Base-by-base conservation (phyloP, 768 basidiomycete genomes). In the Phaffia tasmanica region DNA sequence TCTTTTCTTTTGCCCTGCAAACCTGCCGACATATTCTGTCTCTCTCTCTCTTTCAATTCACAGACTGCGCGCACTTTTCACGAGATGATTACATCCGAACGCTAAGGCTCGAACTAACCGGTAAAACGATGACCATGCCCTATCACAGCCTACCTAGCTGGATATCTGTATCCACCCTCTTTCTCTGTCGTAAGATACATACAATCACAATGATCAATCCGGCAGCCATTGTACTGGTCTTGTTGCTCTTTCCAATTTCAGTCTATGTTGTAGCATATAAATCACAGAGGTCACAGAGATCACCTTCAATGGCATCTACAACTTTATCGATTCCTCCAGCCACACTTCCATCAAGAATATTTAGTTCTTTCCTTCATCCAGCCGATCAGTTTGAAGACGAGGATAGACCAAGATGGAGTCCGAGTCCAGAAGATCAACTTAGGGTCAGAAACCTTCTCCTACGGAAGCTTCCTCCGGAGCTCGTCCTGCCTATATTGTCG, bases 341-440 rank as follows among this genome's bases (percentile, higher is more conserved):
- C 6, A 49, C n/a, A 46, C 59, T 23, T 49, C 59, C 47, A 29
- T 46, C 59, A 23, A 61, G 46, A 29, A 29, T 18, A 42, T 48
- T 29, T 42, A 27, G 4, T 3, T 61, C 59, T 27, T 42, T 46
- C 21, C 46, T 49, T 27, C 59, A 48, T n/a, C 59, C 25, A 0
- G 46, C 59, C 8, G 59, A 61, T 49, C 59, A 46, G n/a, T 61
- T 61, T 27, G 59, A 49, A 18, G 59, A 61, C 46, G 59, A 14
- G 14, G 46, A 25, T 46, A 27, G 35, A n/a, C 25, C 25, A n/a
- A 29, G 9, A 3, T 61, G 59, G 59, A 11, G 11, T 7, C 59
- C 59, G 46, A 48, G 19, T 18, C 47, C 59, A 1, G 11, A 25
- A 7, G 59, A 61, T 46, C 59, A 61, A 49, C 35, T 61, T 11